Base-by-base conservation (phyloP, 108 stramenopile species). In the Fragilaria crotonensis region DNA sequence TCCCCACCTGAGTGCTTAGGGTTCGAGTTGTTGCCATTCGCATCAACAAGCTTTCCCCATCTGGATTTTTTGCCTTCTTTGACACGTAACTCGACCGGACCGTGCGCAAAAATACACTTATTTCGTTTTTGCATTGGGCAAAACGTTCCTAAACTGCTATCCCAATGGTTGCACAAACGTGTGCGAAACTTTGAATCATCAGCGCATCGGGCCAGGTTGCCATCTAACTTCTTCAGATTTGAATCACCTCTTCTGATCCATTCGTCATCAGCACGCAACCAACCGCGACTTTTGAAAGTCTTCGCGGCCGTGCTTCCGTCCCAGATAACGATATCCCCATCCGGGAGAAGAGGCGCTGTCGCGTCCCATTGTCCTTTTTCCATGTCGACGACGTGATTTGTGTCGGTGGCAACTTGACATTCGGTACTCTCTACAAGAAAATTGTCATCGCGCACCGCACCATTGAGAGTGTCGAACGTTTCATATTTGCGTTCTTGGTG, bases 31-130 rank as follows among this genome's bases (percentile, higher is more conserved):
- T 85, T 67, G 5, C 85, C 86, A 48, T 84, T 73, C 60, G 79
- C 79, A 58, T 84, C 87, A 0, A 93, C 90, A 17, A 89, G 80
- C 57, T 80, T 90, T 29, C 94, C 94, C 96, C 96, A 97, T 33
- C 94, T 62, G 65, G 84, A 74, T 47, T n/a, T 64, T 69, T 95
- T 95, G 22, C 83, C 83, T 56, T 94, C 94, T 57, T 95, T 95
- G 25, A 97, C 91, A 29, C 96, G 78, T 50, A 97, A 73, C 68
- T 97, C 96, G 5, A 86, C 75, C 2, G 95, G 95, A 19, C 93
- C 91, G 70, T 97, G 96, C 5, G 96, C 96, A 64, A 97, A 97
- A n/a, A 91, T 80, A 61, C 96, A 97, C 63, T 94, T 95, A 61
- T 78, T 84, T 72, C 85, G 89, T 59, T n/a, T 83, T 22, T 83